Evolutionary conservation across 768 basidiomycete species (phyloP).

Genomic region (Hortiboletus campestris): DNA sequence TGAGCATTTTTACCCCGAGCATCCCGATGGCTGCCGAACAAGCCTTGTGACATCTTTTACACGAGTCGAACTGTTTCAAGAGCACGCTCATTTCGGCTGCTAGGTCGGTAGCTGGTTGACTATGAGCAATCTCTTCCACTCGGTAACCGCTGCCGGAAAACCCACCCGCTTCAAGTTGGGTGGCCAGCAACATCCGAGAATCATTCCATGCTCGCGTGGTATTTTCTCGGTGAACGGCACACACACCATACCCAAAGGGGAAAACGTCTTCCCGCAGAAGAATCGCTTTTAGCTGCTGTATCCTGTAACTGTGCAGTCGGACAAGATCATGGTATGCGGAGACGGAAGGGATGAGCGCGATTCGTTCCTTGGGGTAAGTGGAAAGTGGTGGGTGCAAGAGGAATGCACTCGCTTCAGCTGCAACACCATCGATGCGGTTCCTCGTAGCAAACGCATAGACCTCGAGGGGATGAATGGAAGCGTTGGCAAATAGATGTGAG

Average conservation of each 20-base stretch:
- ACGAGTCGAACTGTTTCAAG: constrained; percentile 43
- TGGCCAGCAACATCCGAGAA: constrained; percentile 43
- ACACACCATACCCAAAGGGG: constrained; percentile 69
- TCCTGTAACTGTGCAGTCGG: constrained; percentile 56
- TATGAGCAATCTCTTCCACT: constrained; percentile 6
- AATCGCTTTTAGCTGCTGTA: constrained; percentile 49
- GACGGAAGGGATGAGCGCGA: constrained; percentile 54
- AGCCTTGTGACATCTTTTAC: constrained; percentile 57
- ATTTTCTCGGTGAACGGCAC: constrained; percentile 47
- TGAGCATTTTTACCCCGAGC: constrained; percentile 50
- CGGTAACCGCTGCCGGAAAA: not conserved
- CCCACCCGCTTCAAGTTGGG: constrained; percentile 54
- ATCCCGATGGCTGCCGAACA: constrained; percentile 64
- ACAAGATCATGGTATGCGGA: constrained; percentile 63
- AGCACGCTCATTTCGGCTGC: constrained; percentile 64
- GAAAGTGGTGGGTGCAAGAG: constrained; percentile 53
- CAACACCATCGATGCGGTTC: constrained; percentile 45
- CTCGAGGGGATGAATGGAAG: constrained; percentile 47
- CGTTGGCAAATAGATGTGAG: constrained; percentile 55
- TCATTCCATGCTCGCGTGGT: constrained; percentile 52
- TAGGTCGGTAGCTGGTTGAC: constrained; percentile 55
- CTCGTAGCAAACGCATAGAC: constrained; percentile 58
- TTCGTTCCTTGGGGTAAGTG: constrained; percentile 49
- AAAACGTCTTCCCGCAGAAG: constrained; percentile 63
- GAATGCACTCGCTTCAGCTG: constrained; percentile 57